Conservation (phyloP, 345 rosid species). For the Boechera divaricarpa region DNA sequence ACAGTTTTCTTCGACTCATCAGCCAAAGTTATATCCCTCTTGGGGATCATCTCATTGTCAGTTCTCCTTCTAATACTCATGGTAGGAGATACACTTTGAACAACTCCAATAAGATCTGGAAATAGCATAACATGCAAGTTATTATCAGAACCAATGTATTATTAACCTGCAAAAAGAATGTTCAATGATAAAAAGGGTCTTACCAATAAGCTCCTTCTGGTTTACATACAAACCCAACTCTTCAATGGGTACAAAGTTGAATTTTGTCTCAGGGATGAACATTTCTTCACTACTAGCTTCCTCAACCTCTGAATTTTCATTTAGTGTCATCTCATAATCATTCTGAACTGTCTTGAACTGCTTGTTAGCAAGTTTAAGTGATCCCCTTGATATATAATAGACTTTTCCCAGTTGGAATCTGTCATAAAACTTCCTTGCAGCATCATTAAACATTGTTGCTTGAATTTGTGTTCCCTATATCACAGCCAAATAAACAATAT, state of each 20-base stretch:
- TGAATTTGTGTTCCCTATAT: conserved; percentile 90
- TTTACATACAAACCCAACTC: conserved; percentile 76
- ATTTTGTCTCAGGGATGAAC: conserved; percentile 80
- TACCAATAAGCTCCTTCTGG: conserved; percentile 80
- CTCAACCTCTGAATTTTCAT: conserved; percentile 86
- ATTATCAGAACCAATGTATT: neutral
- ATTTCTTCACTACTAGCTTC: conserved; percentile 71
- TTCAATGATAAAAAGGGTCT: conserved; percentile 19
- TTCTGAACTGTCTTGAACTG: conserved; percentile 86
- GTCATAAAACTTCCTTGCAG: conserved; percentile 80
- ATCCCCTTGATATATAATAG: conserved; percentile 82
- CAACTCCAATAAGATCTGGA: conserved; percentile 84
- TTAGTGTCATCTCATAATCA: conserved; percentile 94
- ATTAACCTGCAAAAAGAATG: neutral
- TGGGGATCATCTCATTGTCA: conserved; percentile 76
- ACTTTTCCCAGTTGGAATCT: conserved; percentile 84
- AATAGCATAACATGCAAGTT: neutral
- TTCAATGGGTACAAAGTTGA: conserved; percentile 80
- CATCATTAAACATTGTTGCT: conserved; percentile 96
- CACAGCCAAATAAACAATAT: neutral
- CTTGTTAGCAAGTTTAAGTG: conserved; percentile 84
- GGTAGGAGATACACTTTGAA: conserved; percentile 83
- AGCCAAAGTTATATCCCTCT: conserved; percentile 84
- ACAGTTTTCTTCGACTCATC: conserved; percentile 90
- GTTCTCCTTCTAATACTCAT: conserved; percentile 79